Base-by-base conservation (phyloP, 1,284 basidiomycete genomes). In the Microbotryum violaceum region DNA sequence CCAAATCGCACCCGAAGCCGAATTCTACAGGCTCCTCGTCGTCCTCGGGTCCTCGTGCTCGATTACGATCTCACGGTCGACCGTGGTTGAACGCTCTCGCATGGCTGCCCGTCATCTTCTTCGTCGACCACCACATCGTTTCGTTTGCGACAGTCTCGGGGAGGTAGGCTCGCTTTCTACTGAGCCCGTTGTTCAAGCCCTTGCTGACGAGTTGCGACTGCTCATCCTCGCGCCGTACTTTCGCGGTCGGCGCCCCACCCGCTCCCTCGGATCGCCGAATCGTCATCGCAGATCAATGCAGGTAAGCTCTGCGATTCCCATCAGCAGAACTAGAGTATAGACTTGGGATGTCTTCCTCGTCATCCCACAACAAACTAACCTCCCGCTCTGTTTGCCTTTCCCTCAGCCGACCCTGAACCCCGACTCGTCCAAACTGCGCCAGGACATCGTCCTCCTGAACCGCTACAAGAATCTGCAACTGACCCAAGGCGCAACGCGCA, bases 381-480 rank as follows among this genome's bases (percentile, higher is more conserved):
- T 7, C 6, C 12, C 46, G 23, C 21, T 21, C 46, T 48, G 20
- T 6, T 48, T n/a, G 9, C 23, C 42, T n/a, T n/a, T n/a, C n/a
- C n/a, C n/a, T 27, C 68, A 76, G 74, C 78, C 76, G 31, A 78
- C 77, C 4, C 76, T 76, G 71, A 79, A 80, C 70, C 78, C 78
- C 1, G 72, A 77, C 58, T 66, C 70, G 3, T 71, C 73, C 21
- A 71, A 73, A 25, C 60, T 78, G 55, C 73, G 74, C 57, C 71
- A 74, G 49, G 80, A 82, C 65, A 74, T 80, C 2, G 78, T 81
- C 29, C 70, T 82, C 6, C 72, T 81, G n/a, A 78, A 81, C 60
- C 72, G 77, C 7, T 76, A 75, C 66, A 72, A 42, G 37, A 42
- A 42, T 10, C 1, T 42, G 37, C 14, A 42, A 42, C 37, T 42